Conservation (phyloP, 2,329 filamentous ascomycete species). For the Xylariaceae sp. region DNA sequence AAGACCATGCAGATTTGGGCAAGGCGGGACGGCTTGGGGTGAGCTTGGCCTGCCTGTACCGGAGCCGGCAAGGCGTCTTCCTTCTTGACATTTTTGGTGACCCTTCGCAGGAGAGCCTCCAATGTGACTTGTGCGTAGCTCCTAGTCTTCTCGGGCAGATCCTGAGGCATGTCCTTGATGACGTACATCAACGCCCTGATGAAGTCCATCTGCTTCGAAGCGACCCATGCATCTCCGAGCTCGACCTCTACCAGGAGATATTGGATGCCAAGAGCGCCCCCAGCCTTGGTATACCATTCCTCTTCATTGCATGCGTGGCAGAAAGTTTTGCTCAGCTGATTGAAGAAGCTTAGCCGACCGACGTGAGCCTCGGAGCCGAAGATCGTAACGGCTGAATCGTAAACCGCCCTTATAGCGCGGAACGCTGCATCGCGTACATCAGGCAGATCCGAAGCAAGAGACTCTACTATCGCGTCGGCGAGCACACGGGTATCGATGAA, state of each 20-base stretch:
- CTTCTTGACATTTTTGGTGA: conserved; percentile 72
- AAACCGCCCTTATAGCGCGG: conserved; percentile 67
- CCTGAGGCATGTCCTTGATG: conserved; percentile 94
- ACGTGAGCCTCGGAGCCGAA: conserved; percentile 69
- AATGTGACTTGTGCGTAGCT: conserved; percentile 76
- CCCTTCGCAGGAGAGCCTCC: conserved; percentile 67
- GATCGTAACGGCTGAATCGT: conserved; percentile 67
- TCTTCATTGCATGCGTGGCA: conserved; percentile 95
- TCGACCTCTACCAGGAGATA: conserved; percentile 79
- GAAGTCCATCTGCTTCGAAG: conserved; percentile 76
- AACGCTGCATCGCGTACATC: conserved; percentile 78
- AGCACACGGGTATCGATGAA: conserved; percentile 81
- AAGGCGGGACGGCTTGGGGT: conserved; percentile 50
- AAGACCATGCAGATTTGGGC: conserved; percentile 76
- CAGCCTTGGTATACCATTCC: conserved; percentile 97
- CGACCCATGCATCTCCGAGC: conserved; percentile 76
- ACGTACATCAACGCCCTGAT: conserved; percentile 90
- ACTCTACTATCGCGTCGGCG: conserved; percentile 84
- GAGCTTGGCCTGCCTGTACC: conserved; percentile 35
- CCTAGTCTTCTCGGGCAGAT: conserved; percentile 84
- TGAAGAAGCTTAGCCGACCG: conserved; percentile 75
- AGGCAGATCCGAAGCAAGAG: conserved; percentile 74
- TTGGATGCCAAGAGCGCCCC: conserved; percentile 83
- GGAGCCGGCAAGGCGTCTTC: conserved; percentile 54
- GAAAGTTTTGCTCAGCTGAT: conserved; percentile 72